These are phyloP conservation scores for Sclerotinia borealis DNA, from an alignment of 2,329 filamentous ascomycete genomes.

Conservation along the genomic window DNA sequence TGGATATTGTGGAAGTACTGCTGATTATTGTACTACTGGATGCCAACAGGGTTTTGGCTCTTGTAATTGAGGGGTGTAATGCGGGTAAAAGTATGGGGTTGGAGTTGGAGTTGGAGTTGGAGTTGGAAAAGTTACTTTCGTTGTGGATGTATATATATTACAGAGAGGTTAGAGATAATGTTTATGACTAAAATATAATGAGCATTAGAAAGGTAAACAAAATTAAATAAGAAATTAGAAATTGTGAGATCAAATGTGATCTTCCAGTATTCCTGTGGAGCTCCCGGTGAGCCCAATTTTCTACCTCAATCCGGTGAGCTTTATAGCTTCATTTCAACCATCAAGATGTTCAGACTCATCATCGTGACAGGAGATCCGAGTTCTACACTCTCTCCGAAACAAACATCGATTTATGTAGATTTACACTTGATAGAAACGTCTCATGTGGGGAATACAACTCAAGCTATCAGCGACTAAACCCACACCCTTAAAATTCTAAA, in stretches of 20 bases:
- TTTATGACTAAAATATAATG: not conserved
- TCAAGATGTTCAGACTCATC: not conserved
- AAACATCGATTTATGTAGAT: not conserved
- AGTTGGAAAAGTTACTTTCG: not conserved
- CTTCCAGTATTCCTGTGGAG: not conserved
- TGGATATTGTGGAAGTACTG: slow-evolving; percentile 12
- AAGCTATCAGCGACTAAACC: not conserved
- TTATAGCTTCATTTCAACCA: not conserved
- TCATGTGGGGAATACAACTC: too few relatives aligned
- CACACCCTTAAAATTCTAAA: not conserved
- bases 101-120: not conserved
- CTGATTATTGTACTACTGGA: slow-evolving; percentile 9
- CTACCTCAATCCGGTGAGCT: not conserved
- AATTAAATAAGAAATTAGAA: not conserved
- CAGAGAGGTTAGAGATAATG: not conserved
- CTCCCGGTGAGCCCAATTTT: not conserved
- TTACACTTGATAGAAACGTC: not conserved
- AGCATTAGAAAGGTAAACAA: not conserved
- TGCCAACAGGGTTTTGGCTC: slow-evolving; percentile 7
- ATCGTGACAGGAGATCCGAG: not conserved
- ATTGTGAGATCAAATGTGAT: too few relatives aligned
- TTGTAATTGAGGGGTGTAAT: not conserved
- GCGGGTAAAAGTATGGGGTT: not conserved
- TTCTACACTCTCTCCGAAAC: not conserved
- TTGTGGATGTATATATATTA: not conserved